A percentile compares a stretch with the other conserved stretches of the same genome.
phyloP scores from a whole-genome alignment of 2,329 filamentous ascomycete species.

The Diaporthe longicolla region DNA sequence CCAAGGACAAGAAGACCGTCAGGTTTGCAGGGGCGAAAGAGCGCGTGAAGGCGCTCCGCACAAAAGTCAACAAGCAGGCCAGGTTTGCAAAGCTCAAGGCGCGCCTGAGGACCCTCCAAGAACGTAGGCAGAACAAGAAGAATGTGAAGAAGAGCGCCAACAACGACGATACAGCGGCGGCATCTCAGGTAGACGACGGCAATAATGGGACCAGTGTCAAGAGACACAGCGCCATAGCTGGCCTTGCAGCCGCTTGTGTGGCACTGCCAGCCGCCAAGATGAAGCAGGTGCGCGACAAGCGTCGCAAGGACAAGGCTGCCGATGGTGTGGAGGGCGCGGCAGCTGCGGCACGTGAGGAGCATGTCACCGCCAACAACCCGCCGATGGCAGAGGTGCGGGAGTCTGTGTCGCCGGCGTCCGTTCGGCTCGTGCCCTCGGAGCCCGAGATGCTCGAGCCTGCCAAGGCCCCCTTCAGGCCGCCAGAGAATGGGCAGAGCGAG shows the following conservation, averaged over 20 bases:
- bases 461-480: slow-evolving; percentile 13
- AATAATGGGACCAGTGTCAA: slow-evolving; percentile 2
- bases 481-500: slow-evolving; percentile 34
- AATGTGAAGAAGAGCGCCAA: slow-evolving; percentile 4
- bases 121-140: slow-evolving; percentile 22
- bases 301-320: slow-evolving; percentile 25
- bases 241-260: slow-evolving; percentile 21
- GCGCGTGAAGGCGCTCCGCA: slow-evolving; percentile 17
- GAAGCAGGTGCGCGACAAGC: slow-evolving; percentile 32
- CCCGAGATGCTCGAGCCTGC: not conserved
- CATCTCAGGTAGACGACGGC: no score
- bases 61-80: slow-evolving; percentile 29
- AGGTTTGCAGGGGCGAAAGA: not conserved
- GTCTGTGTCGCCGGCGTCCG: not conserved
- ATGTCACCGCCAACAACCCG: not conserved
- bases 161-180: not conserved
- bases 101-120: not conserved
- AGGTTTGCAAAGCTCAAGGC: slow-evolving; percentile 4
- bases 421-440: slow-evolving; percentile 22
- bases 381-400: not conserved
- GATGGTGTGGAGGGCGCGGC: slow-evolving; percentile 8
- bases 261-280: slow-evolving; percentile 27
- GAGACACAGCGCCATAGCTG: slow-evolving; percentile 28
- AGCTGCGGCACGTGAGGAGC: slow-evolving; percentile 10
- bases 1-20: slow-evolving; percentile 20